Evolutionary conservation across 2,329 filamentous ascomycete species (phyloP).

Genomic region (Sclerotinia glacialis): DNA sequence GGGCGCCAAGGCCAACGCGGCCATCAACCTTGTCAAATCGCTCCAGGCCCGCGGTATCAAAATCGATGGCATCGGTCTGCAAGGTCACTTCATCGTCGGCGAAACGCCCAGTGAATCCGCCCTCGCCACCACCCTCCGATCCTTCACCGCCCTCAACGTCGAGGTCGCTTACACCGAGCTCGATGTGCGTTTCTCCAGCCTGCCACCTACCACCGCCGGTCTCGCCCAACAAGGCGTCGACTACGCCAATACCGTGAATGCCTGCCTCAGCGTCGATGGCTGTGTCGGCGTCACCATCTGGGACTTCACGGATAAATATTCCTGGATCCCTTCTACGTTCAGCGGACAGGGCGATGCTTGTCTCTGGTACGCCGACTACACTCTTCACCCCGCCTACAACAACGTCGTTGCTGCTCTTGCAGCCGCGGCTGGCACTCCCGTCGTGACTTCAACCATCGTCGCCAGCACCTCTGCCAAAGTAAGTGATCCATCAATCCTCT

Average conservation of each 20-base stretch:
- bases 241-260: slow-evolving; percentile 42
- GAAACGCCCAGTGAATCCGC: slow-evolving; percentile 47
- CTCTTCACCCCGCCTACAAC: slow-evolving; percentile 46
- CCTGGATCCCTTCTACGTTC: slow-evolving; percentile 46
- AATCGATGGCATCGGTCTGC: slow-evolving; percentile 62
- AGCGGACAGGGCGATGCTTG: slow-evolving; percentile 44
- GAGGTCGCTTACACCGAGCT: slow-evolving; percentile 63
- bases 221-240: slow-evolving; percentile 48
- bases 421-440: slow-evolving; percentile 13
- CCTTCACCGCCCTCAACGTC: slow-evolving; percentile 52
- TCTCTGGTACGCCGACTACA: slow-evolving; percentile 46
- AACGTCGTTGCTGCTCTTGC: slow-evolving; percentile 40
- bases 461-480: neutral
- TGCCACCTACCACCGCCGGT: slow-evolving; percentile 46
- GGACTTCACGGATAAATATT: slow-evolving; percentile 39
- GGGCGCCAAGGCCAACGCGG: slow-evolving; percentile 47
- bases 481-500: neutral
- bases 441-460: slow-evolving; percentile 11
- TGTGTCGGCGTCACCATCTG: slow-evolving; percentile 39
- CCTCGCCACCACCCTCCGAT: slow-evolving; percentile 47
- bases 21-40: slow-evolving; percentile 46
- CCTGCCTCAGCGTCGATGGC: slow-evolving; percentile 29
- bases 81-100: slow-evolving; percentile 60
- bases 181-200: slow-evolving; percentile 51
- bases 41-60: slow-evolving; percentile 50